Conservation (phyloP, 495 filamentous ascomycete genomes). For the Aspergillus incahuasiensis region DNA sequence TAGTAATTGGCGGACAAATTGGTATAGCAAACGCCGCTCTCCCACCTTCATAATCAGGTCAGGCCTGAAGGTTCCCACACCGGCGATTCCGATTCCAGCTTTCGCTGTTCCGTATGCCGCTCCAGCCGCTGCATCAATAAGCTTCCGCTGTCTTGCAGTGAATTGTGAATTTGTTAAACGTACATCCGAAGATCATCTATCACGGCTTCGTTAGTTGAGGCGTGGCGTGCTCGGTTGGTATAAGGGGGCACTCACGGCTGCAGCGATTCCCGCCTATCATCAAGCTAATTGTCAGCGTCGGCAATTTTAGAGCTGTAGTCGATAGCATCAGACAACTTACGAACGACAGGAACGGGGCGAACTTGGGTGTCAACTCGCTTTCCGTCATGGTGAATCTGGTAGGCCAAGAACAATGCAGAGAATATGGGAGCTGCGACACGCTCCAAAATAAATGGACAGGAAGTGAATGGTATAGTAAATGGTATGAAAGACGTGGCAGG, state of each 20-base stretch:
- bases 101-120: constrained; percentile 98
- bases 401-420: too few species aligned
- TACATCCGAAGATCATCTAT: constrained; percentile 88
- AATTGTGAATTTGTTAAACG: constrained; percentile 30
- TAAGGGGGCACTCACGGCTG: constrained; percentile 72
- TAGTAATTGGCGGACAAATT: not conserved
- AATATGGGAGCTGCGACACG: too few species aligned
- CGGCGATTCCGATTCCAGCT: constrained; percentile 92
- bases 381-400: constrained; percentile 55
- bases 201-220: constrained; percentile 22
- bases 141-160: not conserved
- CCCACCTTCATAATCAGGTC: constrained; percentile 97
- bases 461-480: too few species aligned
- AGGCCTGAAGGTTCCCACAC: constrained; percentile 85
- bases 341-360: constrained; percentile 97
- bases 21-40: not conserved
- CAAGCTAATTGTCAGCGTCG: constrained; percentile 17
- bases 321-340: constrained; percentile 50
- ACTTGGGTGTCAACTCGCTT: constrained; percentile 72
- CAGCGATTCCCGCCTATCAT: constrained; percentile 73
- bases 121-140: constrained; percentile 61
- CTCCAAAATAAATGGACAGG: not conserved
- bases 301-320: constrained; percentile 25
- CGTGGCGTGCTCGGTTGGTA: not conserved
- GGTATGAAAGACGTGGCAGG: not conserved